Percentiles rank a stretch among this genome's conserved stretches.
These are phyloP conservation scores for Pythium myriotylum DNA, from an alignment of 352 stramenopile genomes.

Conservation along the genomic window DNA sequence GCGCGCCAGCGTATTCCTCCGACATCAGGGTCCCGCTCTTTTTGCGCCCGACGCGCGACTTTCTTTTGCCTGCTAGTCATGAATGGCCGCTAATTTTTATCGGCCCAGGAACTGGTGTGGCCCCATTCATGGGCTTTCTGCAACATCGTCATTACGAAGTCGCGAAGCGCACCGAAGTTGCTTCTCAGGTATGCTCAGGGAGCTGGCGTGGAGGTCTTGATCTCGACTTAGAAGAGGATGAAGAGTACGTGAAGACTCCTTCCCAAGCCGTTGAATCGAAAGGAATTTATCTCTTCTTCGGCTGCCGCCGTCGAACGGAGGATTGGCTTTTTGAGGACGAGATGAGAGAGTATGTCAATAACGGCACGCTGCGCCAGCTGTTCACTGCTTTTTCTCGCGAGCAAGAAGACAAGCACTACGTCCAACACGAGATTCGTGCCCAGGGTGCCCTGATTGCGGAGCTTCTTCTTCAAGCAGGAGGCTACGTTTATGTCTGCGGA, in stretches of 20 bases:
- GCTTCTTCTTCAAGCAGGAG: conserved; percentile 75
- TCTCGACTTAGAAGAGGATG: conserved; percentile 47
- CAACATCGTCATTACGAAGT: conserved; percentile 76
- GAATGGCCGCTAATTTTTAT: conserved; percentile 93
- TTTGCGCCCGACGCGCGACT: conserved; percentile 89
- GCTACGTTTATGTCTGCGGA: conserved; percentile 94
- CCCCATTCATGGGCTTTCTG: conserved; percentile 96
- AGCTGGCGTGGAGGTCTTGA: conserved; percentile 77
- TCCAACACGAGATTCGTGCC: conserved; percentile 85
- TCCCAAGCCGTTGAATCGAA: conserved; percentile 38
- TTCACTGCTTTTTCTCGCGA: conserved; percentile 93
- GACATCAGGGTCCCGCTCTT: conserved; percentile 83
- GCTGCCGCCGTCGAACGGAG: conserved; percentile 84
- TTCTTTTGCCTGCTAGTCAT: conserved; percentile 84
- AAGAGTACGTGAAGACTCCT: conserved; percentile 33
- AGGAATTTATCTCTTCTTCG: conserved; percentile 94
- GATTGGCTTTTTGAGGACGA: conserved; percentile 94
- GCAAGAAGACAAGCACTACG: conserved; percentile 91
- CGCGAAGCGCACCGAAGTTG: conserved; percentile 14
- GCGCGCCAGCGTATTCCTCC: neutral
- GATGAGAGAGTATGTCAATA: conserved; percentile 72
- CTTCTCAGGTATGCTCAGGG: conserved; percentile 54
- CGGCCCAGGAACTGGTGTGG: conserved; percentile 95
- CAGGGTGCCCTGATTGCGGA: conserved; percentile 68
- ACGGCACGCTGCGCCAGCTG: conserved; percentile 80